phyloP scores from a whole-genome alignment of 2,329 filamentous ascomycete genomes.

The Fragosphaeria purpurea region DNA sequence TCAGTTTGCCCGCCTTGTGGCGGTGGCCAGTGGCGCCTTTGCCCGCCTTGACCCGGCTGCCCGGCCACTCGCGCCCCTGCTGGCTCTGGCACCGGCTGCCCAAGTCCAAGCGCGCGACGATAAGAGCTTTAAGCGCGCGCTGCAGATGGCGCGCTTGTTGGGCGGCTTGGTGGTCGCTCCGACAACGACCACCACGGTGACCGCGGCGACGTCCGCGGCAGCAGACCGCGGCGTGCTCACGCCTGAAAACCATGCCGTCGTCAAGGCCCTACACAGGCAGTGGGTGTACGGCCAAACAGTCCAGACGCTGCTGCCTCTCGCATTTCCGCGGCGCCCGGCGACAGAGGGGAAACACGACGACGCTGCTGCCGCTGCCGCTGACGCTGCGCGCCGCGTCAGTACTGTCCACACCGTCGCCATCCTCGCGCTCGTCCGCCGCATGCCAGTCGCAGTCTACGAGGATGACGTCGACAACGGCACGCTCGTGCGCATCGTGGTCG shows the following conservation, averaged over 20 bases:
- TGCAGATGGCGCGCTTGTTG: conserved; percentile 31
- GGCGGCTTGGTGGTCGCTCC: conserved; percentile 23
- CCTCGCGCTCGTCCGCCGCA: conserved; percentile 38
- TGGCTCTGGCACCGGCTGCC: conserved; percentile 18
- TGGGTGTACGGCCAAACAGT: conserved; percentile 38
- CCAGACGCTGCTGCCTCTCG: conserved; percentile 33
- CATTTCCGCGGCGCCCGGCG: conserved; percentile 24
- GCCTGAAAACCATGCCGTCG: conserved; percentile 31
- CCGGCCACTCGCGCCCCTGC: conserved; percentile 17
- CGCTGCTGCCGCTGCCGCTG: neutral
- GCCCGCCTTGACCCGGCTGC: conserved; percentile 26
- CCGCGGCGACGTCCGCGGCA: conserved; percentile 14
- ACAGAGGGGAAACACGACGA: neutral
- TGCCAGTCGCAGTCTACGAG: conserved; percentile 41
- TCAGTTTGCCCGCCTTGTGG: conserved; percentile 17
- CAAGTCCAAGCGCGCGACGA: neutral
- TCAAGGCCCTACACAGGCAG: conserved; percentile 34
- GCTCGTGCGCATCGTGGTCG: conserved; percentile 40
- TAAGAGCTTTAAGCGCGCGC: conserved; percentile 14
- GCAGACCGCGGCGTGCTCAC: conserved; percentile 22
- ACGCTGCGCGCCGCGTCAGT: conserved; percentile 12
- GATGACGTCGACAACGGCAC: conserved; percentile 32
- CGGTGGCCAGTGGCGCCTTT: conserved; percentile 19
- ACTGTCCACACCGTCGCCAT: conserved; percentile 36
- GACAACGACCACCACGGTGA: too few species aligned